Evolutionary conservation across 768 basidiomycete species (phyloP), one percentile per base, ranked within the genome.

Genomic region (Lactifluus subvellereus): DNA sequence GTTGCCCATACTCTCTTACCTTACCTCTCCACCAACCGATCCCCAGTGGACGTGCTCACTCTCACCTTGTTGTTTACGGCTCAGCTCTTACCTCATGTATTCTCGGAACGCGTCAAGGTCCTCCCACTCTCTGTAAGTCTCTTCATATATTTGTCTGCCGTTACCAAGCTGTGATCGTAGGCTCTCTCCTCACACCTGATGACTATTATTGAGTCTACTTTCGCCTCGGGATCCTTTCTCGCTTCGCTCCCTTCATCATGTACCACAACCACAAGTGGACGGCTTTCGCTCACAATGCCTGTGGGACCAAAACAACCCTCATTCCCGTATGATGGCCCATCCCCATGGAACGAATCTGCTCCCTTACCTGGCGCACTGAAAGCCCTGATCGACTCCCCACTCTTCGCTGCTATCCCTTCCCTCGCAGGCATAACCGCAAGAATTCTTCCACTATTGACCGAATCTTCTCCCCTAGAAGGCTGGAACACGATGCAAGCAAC

Each of bases 21-120:
- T 30, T n/a, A 22, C 27, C 0, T 22, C 27, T 11, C 10, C 20
- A 42, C 40, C 33, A 37, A 43, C 37, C 3, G 3, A 38, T 3
- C 9, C 14, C 16, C 47, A 66, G 58, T 48, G 69, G 74, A 73
- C 32, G 65, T 67, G 0, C 59, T 75, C 8, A 62, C 70, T 4
- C 54, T 72, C 9, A 61, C 71, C 6, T 64, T 82, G 0, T 69
- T 87, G 2, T 70, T 87, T 30, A 80, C 84, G 0, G 82, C 87
- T 6, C 86, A 84, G 55, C 83, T 84, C 18, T 72, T 87, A 2
- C 79, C 83, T 1, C 73, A 84, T 7, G 78, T 89, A 14, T 76
- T 81, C 1, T 72, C 78, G 7, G 71, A 77, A 47, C 85, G 84
- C 67, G 73, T 89, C 48, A 80, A 79, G 62, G 85, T 82, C 0